Base-by-base conservation (phyloP, 768 basidiomycete genomes). In the Suillus bovinus region DNA sequence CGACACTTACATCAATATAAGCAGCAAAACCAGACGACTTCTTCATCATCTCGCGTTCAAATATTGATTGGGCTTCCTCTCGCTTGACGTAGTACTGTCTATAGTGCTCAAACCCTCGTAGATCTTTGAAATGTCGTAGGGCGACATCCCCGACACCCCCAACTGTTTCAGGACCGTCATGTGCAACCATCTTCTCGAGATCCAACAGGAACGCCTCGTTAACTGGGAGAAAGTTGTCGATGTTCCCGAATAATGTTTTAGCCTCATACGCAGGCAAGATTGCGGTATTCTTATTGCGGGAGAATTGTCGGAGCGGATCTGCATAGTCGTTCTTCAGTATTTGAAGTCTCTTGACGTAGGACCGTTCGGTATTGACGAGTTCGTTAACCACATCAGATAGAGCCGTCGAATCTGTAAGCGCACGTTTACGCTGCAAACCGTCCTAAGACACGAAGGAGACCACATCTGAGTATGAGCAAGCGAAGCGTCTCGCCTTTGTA, bases 221-320 rank as follows among this genome's bases (percentile, higher is more conserved):
- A n/a, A 93, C 91, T 1, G 88, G 88, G 4, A 98, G 75, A 24
- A 99, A 82, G 58, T 85, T 88, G 74, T 98, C 96, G 57, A 98
- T 84, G 76, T 99, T 99, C 60, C 93, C 93, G 68, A 99, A 99
- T 27, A 99, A 82, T 1, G 86, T 92, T 66, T 92, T 95, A 38
- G 96, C 96, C 72, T 98, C 92, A 72, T 96, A 98, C 24, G 86
- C 76, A 1, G 91, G 89, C 50, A 99, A 84, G 68, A 99, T 93
- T 39, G 91, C 87, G 0, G 92, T 95, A 63, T 90, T 88, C 71
- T 92, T 91, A 73, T 83, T 88, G 60, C 85, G 84, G 24, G 96
- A 86, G 72, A 96, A 99, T 49, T 84, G 84, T 41, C 95, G 86
- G 31, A 99, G 79, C 10, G 95, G 97, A 72, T 94, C 90, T 38